phyloP scores from a whole-genome alignment of 139 green algal species.

The Chlorella vulgaris region DNA sequence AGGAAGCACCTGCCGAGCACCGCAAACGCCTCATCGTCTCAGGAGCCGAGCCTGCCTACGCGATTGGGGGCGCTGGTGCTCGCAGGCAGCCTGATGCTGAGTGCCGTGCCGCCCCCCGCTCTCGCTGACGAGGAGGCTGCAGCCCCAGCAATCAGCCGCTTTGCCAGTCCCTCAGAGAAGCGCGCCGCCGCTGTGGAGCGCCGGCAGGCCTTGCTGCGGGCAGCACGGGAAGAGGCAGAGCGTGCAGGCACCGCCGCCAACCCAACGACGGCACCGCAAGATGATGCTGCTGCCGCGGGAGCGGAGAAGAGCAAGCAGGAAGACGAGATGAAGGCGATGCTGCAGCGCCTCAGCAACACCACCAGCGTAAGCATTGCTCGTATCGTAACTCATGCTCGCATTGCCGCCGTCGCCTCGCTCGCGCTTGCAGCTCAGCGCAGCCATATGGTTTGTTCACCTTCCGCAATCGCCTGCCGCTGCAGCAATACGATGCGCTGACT shows the following conservation, averaged over 20 bases:
- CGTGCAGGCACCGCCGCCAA: neutral
- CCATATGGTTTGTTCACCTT: too few relatives aligned
- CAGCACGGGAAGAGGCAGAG: slow-evolving; percentile 18
- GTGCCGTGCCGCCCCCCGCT: neutral
- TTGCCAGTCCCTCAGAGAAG: neutral
- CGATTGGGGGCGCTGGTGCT: slow-evolving; percentile 14
- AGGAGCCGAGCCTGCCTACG: neutral
- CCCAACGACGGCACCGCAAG: neutral
- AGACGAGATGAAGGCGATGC: slow-evolving; percentile 1
- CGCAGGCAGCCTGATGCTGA: slow-evolving; percentile 1
- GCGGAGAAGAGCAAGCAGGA: neutral
- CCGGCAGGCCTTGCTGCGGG: neutral
- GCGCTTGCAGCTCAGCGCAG: too few relatives aligned
- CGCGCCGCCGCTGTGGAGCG: slow-evolving; percentile 8
- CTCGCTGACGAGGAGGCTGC: neutral
- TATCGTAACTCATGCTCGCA: too few relatives aligned
- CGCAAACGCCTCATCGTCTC: neutral
- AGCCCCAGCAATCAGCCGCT: neutral
- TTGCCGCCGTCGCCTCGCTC: too few relatives aligned
- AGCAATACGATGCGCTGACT: too few relatives aligned
- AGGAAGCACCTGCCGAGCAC: neutral
- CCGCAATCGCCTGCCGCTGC: too few relatives aligned
- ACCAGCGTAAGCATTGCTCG: too few relatives aligned
- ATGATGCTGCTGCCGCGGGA: neutral
- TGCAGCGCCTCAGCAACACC: neutral